Conservation (phyloP, 495 filamentous ascomycete species). For the Cercophora sp. region DNA sequence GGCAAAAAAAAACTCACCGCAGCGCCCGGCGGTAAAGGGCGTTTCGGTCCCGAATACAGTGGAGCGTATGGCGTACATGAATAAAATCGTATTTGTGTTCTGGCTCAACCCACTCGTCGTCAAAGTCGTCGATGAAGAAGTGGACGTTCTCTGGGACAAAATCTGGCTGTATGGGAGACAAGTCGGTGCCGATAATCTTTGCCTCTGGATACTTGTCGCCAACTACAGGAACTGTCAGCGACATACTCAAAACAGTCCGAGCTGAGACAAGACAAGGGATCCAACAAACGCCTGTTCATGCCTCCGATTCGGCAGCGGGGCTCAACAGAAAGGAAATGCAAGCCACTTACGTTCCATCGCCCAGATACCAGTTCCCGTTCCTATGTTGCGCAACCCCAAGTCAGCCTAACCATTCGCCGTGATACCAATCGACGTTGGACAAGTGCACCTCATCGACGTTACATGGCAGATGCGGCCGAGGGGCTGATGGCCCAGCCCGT, state of each 20-base stretch:
- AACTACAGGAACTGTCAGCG: constrained; percentile 18
- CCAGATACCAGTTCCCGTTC: constrained; percentile 60
- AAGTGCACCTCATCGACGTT: not conserved
- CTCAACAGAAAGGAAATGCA: constrained; percentile 13
- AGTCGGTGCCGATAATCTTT: constrained; percentile 59
- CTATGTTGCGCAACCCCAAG: constrained; percentile 21
- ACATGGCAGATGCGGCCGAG: not conserved
- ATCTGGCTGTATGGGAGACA: constrained; percentile 59
- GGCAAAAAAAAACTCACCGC: constrained; percentile 22
- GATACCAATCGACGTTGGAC: not conserved
- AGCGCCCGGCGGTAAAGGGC: constrained; percentile 33
- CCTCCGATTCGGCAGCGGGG: constrained; percentile 7
- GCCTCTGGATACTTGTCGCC: constrained; percentile 44
- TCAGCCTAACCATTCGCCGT: not conserved
- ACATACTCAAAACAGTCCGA: not conserved
- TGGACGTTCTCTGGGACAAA: constrained; percentile 56
- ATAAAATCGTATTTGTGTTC: constrained; percentile 55
- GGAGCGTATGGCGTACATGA: constrained; percentile 47
- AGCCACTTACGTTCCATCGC: constrained; percentile 42
- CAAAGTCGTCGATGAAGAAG: constrained; percentile 62
- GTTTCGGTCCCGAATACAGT: constrained; percentile 40
- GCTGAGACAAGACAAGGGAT: too few relatives aligned
- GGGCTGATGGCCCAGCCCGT: not conserved
- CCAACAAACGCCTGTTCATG: too few relatives aligned
- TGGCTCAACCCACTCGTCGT: constrained; percentile 53